These are phyloP conservation scores for Saccharomycopsis fibuligera DNA, from an alignment of 805 yeast species.

Conservation along the genomic window DNA sequence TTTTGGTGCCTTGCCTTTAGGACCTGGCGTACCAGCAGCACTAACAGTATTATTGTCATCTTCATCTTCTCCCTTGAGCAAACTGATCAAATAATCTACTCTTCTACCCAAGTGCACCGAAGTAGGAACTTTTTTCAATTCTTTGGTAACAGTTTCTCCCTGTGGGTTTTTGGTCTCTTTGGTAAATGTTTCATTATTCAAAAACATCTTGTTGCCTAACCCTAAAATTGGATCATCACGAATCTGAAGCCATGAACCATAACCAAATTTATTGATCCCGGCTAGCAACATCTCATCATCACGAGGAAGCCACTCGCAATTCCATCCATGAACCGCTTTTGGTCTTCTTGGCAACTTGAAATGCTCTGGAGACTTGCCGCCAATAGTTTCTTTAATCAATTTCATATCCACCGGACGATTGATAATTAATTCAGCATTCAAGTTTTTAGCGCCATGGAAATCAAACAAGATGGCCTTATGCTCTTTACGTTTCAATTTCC, in stretches of 20 bases:
- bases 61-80: slow-evolving; percentile 52
- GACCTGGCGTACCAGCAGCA: slow-evolving; percentile 24
- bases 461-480: slow-evolving; percentile 87
- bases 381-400: slow-evolving; percentile 47
- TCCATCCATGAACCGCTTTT: slow-evolving; percentile 87
- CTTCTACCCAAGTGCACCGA: slow-evolving; percentile 90
- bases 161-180: slow-evolving; percentile 28
- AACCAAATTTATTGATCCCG: slow-evolving; percentile 90
- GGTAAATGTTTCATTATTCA: slow-evolving; percentile 36
- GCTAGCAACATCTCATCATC: slow-evolving; percentile 84
- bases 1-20: slow-evolving; percentile 28
- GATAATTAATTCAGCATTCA: slow-evolving; percentile 84
- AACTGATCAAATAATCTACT: slow-evolving; percentile 74
- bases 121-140: slow-evolving; percentile 71
- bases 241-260: slow-evolving; percentile 91
- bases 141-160: slow-evolving; percentile 26
- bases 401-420: slow-evolving; percentile 83
- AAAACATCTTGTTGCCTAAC: slow-evolving; percentile 74
- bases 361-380: slow-evolving; percentile 46
- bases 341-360: slow-evolving; percentile 60
- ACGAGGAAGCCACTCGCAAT: slow-evolving; percentile 71
- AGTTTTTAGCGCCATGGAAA: slow-evolving; percentile 76
- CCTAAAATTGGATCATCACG: slow-evolving; percentile 93
- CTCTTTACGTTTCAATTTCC: slow-evolving; percentile 68
- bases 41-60: slow-evolving; percentile 10